Conservation (phyloP, 139 green algal genomes). For the Mesotaenium endlicherianum region DNA sequence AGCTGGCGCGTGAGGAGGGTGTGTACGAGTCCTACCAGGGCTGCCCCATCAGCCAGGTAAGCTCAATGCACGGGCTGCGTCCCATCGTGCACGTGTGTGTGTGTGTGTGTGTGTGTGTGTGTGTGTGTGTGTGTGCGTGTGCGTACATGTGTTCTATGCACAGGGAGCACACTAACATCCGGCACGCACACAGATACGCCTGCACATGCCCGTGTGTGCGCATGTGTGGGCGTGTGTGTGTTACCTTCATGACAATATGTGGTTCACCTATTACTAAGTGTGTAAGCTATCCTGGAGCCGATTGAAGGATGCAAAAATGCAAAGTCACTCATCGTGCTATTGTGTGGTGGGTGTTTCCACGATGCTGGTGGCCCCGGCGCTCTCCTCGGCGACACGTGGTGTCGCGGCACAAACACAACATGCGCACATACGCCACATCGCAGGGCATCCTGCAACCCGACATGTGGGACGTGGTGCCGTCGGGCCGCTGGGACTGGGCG, state of each 20-base stretch:
- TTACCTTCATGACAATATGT: too few species aligned
- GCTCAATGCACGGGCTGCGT: neutral
- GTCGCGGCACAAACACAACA: too few species aligned
- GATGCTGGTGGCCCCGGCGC: too few species aligned
- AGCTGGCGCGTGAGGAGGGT: slow-evolving; percentile 77
- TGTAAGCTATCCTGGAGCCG: too few species aligned
- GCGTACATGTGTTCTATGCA: too few species aligned
- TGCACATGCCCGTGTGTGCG: neutral
- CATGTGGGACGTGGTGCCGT: slow-evolving; percentile 87
- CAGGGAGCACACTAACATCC: too few species aligned
- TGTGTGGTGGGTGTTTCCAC: too few species aligned
- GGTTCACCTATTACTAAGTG: too few species aligned
- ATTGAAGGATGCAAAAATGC: too few species aligned
- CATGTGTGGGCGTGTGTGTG: neutral
- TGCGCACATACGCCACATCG: neutral
- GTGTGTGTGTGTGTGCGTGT: neutral
- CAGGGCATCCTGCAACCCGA: slow-evolving; percentile 69
- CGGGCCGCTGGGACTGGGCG: slow-evolving; percentile 81
- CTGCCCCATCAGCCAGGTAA: slow-evolving; percentile 54
- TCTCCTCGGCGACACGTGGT: too few species aligned
- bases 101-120: neutral
- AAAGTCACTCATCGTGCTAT: too few species aligned
- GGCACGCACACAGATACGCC: neutral
- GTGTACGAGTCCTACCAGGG: slow-evolving; percentile 84
- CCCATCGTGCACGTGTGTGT: neutral